Conservation (phyloP, 169 alveolate genomes). For the Cryptosporidium sp. region DNA sequence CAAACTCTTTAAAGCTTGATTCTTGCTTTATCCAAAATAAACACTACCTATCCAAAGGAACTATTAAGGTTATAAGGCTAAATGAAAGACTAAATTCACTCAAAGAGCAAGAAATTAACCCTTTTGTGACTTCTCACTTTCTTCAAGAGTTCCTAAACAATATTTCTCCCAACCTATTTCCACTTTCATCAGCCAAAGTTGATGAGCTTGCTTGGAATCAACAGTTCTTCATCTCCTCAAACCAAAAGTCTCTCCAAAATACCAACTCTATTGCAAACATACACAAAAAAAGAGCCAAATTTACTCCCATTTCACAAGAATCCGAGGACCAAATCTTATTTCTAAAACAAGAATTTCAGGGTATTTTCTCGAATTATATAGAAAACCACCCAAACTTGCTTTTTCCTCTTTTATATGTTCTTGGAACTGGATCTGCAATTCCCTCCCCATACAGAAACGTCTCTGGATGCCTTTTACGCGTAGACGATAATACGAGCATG, state of each 20-base stretch:
- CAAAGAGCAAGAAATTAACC: conserved; percentile 6
- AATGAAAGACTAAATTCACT: background rate
- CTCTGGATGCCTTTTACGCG: conserved; percentile 84
- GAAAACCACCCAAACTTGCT: conserved; percentile 11
- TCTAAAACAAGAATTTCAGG: conserved; percentile 75
- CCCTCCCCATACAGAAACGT: conserved; percentile 92
- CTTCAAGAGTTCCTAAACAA: conserved; percentile 38
- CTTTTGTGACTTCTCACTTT: conserved; percentile 24
- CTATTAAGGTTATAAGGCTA: background rate
- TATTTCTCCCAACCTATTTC: conserved; percentile 15
- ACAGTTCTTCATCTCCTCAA: conserved; percentile 11
- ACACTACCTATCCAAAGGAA: conserved; percentile 11
- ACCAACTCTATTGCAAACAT: conserved; percentile 1
- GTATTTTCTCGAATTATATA: conserved; percentile 72
- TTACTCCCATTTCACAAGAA: conserved; percentile 5
- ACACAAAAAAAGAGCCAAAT: conserved; percentile 1
- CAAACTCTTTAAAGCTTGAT: background rate
- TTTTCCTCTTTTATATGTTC: conserved; percentile 84
- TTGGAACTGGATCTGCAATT: conserved; percentile 92
- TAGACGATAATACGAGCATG: conserved; percentile 80
- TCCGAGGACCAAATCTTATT: background rate
- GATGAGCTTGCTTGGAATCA: conserved; percentile 22
- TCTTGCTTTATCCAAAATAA: background rate
- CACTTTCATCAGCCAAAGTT: background rate
- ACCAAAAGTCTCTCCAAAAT: background rate